Evolutionary conservation across 352 stramenopile genomes (phyloP), one percentile per base, ranked within the genome.

Genomic region (Elongisporangium undulatum): DNA sequence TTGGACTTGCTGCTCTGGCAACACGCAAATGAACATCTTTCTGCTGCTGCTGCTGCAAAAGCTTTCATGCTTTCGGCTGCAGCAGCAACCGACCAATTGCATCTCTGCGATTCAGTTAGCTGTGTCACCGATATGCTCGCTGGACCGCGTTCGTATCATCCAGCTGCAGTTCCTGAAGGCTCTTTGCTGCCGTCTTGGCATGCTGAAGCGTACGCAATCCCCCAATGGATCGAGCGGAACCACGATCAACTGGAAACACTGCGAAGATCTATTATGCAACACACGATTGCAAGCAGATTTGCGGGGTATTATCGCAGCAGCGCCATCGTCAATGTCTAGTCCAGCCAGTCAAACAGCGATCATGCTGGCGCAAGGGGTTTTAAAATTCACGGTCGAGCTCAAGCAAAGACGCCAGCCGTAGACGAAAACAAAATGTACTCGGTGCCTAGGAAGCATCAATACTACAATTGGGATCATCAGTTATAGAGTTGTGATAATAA

Each of bases 11-110:
- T 67, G 58, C 9, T 53, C 66, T 6, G 69, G 64, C 16, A 68
- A 70, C 45, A 71, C 65, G 51, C 71, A 65, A 21, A 64, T 82
- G 48, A 87, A 87, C 58, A 17, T 82, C 57, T 87, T 87, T 59
- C 50, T 87, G 15, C 49, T 87, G 53, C 56, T 84, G 17, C 22
- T 87, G 45, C 70, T 87, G n/a, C 72, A 72, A 49, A 82, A 80
- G 53, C 58, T 83, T 22, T 51, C 50, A n/a, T 17, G 22, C 10
- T 48, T 59, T 19, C 5, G 51, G 7, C 49, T 58, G n/a, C n/a
- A n/a, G 41, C 49, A 24, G 13, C 58, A 29, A 21, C 41, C 63
- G 17, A 45, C 49, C 16, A 52, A 50, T 45, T 66, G 55, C 21
- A 61, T 67, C 49, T 55, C 63, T 2, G 67, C 68, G 2, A 64